These are phyloP conservation scores for Cladosporium sp. DNA, from an alignment of 2,329 filamentous ascomycete genomes.

Conservation along the genomic window DNA sequence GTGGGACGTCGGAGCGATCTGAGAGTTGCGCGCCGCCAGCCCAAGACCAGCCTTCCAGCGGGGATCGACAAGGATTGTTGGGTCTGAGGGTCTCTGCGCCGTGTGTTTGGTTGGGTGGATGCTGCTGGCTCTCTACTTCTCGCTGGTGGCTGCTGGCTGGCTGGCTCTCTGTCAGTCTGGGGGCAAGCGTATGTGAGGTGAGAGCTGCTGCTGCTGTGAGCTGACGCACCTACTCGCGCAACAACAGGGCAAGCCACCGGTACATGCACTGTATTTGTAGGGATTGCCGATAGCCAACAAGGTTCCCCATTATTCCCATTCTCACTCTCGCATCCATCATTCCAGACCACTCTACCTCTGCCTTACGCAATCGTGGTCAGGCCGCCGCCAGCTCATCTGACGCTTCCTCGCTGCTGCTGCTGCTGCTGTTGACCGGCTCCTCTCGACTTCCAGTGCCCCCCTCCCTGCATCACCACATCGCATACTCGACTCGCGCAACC, in stretches of 20 bases:
- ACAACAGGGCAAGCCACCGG: neutral
- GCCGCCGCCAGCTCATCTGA: constrained; percentile 1
- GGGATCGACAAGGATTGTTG: neutral
- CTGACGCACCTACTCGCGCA: neutral
- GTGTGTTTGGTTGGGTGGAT: neutral
- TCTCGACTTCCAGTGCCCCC: neutral
- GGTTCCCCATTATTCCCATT: neutral
- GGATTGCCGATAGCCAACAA: neutral
- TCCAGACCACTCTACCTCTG: too few relatives aligned
- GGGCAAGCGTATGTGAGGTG: too few relatives aligned
- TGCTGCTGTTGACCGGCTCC: neutral
- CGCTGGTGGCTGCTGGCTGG: neutral
- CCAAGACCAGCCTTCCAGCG: neutral
- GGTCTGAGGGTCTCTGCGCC: too few relatives aligned
- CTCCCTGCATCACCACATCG: neutral
- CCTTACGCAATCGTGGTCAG: neutral
- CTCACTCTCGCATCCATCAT: too few relatives aligned
- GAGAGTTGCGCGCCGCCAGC: neutral
- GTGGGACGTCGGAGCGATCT: neutral
- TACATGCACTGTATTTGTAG: neutral
- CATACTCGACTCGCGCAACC: neutral
- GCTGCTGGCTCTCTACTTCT: too few relatives aligned
- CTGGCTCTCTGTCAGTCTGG: too few relatives aligned
- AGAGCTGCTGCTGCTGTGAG: neutral
- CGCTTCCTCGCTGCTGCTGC: constrained; percentile 2